These are phyloP conservation scores for Colletotrichum sp. DNA, from an alignment of 2,329 filamentous ascomycete genomes.

Conservation along the genomic window DNA sequence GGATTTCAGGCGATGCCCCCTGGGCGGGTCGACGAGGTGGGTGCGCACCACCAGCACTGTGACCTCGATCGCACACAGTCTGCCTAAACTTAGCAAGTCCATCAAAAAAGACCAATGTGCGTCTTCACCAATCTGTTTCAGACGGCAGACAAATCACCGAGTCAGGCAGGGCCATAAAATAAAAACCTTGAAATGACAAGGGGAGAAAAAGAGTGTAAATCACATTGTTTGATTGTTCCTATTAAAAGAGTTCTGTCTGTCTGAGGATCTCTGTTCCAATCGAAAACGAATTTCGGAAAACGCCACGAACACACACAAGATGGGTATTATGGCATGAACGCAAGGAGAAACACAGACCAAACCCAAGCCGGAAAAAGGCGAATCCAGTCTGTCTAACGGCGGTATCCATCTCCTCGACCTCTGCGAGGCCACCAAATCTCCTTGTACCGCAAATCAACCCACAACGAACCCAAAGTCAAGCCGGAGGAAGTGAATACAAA, in stretches of 20 bases:
- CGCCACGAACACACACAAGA: conserved; percentile 13
- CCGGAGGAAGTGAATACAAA: background rate
- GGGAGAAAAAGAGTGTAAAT: background rate
- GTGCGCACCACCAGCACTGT: background rate
- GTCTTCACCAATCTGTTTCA: background rate
- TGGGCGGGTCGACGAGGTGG: background rate
- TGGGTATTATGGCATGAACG: conserved; percentile 22
- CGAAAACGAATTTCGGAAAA: background rate
- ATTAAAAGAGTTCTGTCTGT: background rate
- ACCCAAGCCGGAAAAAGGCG: background rate
- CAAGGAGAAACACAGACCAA: background rate
- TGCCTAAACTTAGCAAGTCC: background rate
- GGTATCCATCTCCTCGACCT: background rate
- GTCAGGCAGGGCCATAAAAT: background rate
- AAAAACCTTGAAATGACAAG: background rate
- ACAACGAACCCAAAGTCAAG: background rate
- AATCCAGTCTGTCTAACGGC: background rate
- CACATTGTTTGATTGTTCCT: background rate
- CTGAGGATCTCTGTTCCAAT: background rate
- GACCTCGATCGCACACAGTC: background rate
- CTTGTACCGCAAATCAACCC: background rate
- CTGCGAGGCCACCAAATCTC: background rate
- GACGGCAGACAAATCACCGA: background rate
- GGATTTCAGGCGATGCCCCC: background rate
- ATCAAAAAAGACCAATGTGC: background rate